Evolutionary conservation across 768 basidiomycete genomes (phyloP), one percentile per base, ranked within the genome.

Genomic region (Chalciporus piperatus): DNA sequence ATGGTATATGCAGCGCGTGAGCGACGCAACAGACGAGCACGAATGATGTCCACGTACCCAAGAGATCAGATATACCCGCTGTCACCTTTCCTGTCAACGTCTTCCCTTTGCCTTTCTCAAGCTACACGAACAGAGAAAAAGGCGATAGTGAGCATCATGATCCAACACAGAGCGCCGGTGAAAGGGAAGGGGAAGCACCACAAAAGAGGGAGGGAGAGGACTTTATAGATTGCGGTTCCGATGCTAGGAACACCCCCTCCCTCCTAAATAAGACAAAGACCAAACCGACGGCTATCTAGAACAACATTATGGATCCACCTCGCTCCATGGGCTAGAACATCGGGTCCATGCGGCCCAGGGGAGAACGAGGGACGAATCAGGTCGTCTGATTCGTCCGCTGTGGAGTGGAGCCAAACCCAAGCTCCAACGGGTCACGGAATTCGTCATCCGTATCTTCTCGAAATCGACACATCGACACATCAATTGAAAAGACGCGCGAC

Each of bases 31-130:
- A 19, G 6, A 27, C 6, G 42, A n/a, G 3, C 1, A 37, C 14
- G 23, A 33, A 8, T 5, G 11, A n/a, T 32, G 16, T 16, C 20
- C 23, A 61, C 82, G 35, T 59, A 92, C 92, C 87, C 17, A 95
- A 75, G 23, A 97, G 75, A 67, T 92, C 94, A n/a, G 75, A 72
- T 32, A 95, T 70, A 0, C 93, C 93, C 12, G 82, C 74, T 0
- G 78, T 77, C 11, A 93, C 80, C 11, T 66, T 80, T 6, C 80
- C 92, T 6, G 73, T 68, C 37, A 90, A 64, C 46, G 78, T 76
- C 59, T 84, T 78, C 60, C 84, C 84, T 8, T 87, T 84, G 0
- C 79, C 76, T 13, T 76, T 85, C 59, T 92, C 87, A n/a, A 89
- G 68, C 84, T 86, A 59, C 6, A 37, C 30, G 6, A 9, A 12